Evolutionary conservation across 176 grass and related monocot species (phyloP), one percentile per base, ranked within the genome.

Genomic region (Triticum dicoccoides): DNA sequence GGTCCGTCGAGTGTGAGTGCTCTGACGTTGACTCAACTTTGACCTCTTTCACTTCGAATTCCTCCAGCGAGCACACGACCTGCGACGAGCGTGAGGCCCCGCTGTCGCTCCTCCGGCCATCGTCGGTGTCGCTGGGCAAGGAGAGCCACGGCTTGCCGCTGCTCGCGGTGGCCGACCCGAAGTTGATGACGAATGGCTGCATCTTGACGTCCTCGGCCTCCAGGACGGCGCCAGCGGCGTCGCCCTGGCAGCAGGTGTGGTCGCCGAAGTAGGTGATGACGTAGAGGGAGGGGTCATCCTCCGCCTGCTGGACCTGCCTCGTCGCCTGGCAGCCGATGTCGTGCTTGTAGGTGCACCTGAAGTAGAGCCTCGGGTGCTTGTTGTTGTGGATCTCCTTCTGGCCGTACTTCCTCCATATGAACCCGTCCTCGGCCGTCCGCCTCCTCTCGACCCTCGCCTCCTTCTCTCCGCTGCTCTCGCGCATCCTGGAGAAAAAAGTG

Each of bases 391-490:
- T 92, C 12, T 83, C 87, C 80, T 92, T 92, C 70, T 92, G 87
- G 4, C 91, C 91, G 78, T 92, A 92, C 81, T 92, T 92, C 58
- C 91, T 84, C 91, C 91, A 92, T 1, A 82, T 59, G 82, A 83
- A 89, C 3, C 74, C 63, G 82, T 92, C 91, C 37, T 89, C 83
- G 17, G 45, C 13, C 49, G 86, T 78, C 35, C 49, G 3, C 49
- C 21, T 45, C 64, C 9, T 70, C 80, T 83, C 80, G 17, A 88
- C 49, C 5, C 38, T 83, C 12, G 62, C 23, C 33, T 63, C 3
- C 80, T 9, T 11, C 72, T 59, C 86, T 2, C 70, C 62, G 4
- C 80, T 20, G 15, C 3, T 24, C 8, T 5, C 35, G 42, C 58
- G 58, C 8, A 15, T 9, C 69, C 15, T 39, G 25, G 52, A 51